Evolutionary conservation across 2,329 filamentous ascomycete species (phyloP).

Genomic region (Trichoderma breve): DNA sequence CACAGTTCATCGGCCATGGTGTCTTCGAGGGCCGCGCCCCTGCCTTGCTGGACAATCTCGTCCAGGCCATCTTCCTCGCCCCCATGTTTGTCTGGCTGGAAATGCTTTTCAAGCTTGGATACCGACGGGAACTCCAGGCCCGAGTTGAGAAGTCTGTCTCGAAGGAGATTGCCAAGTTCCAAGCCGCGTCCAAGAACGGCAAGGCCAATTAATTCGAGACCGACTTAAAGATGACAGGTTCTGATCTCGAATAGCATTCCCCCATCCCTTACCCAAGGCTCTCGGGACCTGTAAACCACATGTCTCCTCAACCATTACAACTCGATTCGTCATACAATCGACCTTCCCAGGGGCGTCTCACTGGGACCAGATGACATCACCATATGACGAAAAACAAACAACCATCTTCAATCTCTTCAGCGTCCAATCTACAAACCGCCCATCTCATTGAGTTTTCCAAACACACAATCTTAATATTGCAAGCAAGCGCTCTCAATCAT

Average conservation of each 20-base stretch:
- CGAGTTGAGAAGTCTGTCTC: conserved; percentile 75
- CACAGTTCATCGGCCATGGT: conserved; percentile 90
- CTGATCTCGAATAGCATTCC: background rate
- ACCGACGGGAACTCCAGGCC: conserved; percentile 80
- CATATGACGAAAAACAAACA: background rate
- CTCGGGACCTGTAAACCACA: background rate
- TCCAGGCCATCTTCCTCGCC: conserved; percentile 88
- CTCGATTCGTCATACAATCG: background rate
- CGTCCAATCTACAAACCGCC: background rate
- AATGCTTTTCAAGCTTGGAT: conserved; percentile 84
- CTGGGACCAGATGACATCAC: background rate
- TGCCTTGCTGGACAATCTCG: conserved; percentile 83
- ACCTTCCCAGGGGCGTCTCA: background rate
- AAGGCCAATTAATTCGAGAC: conserved; percentile 47
- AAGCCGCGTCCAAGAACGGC: conserved; percentile 52
- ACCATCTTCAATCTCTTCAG: background rate
- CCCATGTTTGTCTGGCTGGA: conserved; percentile 98
- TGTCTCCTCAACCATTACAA: background rate
- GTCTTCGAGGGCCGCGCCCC: conserved; percentile 85
- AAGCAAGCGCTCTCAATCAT: conserved; percentile 17
- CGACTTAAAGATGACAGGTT: background rate
- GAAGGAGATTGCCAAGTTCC: conserved; percentile 74
- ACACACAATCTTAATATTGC: conserved; percentile 10
- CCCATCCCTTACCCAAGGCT: background rate
- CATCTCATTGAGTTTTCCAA: background rate